Evolutionary conservation across 306 rosid species (phyloP).

Genomic region (Vigna unguiculata): DNA sequence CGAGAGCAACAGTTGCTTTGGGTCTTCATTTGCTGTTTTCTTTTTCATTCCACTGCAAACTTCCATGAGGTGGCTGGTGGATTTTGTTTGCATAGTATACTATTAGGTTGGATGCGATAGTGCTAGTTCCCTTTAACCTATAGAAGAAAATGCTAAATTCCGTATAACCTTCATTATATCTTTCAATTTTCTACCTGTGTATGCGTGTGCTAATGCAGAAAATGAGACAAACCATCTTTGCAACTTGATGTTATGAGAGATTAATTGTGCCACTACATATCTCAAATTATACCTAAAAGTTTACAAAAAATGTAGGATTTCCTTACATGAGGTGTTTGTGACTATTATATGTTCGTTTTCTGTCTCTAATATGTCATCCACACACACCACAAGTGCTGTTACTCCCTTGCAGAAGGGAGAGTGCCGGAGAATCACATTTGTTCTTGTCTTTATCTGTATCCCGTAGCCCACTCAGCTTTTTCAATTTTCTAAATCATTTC

Average conservation of each 20-base stretch:
- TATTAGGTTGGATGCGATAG: background rate
- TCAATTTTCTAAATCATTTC: background rate
- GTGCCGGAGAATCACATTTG: background rate
- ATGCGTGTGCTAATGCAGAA: background rate
- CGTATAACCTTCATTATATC: background rate
- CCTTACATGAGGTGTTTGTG: background rate
- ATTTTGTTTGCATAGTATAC: slow-evolving; percentile 12
- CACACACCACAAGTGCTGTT: background rate
- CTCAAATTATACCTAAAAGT: background rate
- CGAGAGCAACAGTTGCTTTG: background rate
- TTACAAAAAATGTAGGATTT: background rate
- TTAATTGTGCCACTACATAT: slow-evolving; percentile 1
- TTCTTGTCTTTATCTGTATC: slow-evolving; percentile 2
- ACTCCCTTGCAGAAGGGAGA: background rate
- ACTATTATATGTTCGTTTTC: background rate
- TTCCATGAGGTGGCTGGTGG: slow-evolving; percentile 3
- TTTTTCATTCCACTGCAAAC: background rate
- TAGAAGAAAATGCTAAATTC: slow-evolving; percentile 8
- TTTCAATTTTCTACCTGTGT: background rate
- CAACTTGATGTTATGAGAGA: slow-evolving; percentile 2
- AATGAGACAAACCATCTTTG: background rate
- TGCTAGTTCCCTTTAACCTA: slow-evolving; percentile 16
- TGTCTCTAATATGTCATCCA: background rate
- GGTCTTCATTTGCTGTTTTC: slow-evolving; percentile 7
- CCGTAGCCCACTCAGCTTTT: background rate